Percentiles rank a stretch among this genome's conserved stretches.
Evolutionary conservation across 345 rosid species (phyloP).

Genomic region (Turritis glabra): DNA sequence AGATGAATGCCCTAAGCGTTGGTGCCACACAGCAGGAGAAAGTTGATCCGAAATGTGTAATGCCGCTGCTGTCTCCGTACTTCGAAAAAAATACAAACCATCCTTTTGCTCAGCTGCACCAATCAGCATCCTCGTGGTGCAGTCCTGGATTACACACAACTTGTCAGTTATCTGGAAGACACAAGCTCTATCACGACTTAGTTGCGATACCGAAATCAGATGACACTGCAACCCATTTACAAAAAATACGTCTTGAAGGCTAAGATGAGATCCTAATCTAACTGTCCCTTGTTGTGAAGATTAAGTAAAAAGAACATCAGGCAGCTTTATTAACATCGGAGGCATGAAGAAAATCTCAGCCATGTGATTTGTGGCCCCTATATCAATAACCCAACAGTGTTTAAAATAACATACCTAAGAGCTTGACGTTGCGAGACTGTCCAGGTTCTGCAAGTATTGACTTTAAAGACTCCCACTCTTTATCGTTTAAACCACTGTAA

Average conservation of each 20-base stretch:
- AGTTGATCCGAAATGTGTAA: fast-evolving
- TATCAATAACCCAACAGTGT: neutral
- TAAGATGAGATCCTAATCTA: neutral
- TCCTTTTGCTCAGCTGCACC: no score
- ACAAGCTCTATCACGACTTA: neutral
- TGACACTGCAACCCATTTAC: neutral
- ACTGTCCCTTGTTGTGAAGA: neutral
- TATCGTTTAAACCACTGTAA: no score
- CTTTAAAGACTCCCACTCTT: no score
- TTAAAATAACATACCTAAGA: no score
- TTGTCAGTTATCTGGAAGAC: neutral
- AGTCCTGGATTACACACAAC: neutral
- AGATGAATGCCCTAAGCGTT: neutral
- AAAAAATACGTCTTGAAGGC: neutral
- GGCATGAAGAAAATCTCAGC: fast-evolving
- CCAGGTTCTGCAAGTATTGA: no score
- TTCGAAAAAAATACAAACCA: neutral
- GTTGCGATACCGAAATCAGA: no score
- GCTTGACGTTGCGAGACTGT: no score
- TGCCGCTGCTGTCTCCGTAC: neutral
- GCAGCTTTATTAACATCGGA: neutral
- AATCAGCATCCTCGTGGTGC: neutral
- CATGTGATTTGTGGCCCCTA: neutral
- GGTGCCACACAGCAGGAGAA: neutral
- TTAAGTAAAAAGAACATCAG: neutral